Evolutionary conservation across 768 basidiomycete species (phyloP).

Genomic region (Tulasnella sp.): DNA sequence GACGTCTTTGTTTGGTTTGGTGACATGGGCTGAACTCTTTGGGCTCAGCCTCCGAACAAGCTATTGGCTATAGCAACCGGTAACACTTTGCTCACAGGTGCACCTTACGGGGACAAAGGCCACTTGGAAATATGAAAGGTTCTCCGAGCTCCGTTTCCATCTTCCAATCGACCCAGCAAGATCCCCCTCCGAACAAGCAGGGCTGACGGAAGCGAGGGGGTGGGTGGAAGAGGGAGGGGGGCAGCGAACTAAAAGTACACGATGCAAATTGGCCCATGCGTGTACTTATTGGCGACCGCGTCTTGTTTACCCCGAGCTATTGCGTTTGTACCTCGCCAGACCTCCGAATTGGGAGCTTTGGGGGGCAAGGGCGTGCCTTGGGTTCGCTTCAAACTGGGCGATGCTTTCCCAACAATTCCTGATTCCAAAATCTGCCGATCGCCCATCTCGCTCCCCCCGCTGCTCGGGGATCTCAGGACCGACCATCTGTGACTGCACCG

Average conservation of each 20-base stretch:
- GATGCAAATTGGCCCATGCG: background rate
- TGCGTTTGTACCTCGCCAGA: background rate
- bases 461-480: slow-evolving; percentile 5
- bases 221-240: background rate
- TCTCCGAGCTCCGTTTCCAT: slow-evolving; percentile 11
- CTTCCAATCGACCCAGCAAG: slow-evolving; percentile 14
- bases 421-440: background rate
- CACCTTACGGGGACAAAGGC: slow-evolving; percentile 14
- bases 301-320: background rate
- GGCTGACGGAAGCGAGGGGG: slow-evolving; percentile 6
- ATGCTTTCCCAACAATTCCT: background rate
- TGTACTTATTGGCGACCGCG: background rate
- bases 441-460: background rate
- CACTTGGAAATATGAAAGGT: background rate
- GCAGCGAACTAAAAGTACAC: background rate
- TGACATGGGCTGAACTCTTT: background rate
- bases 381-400: background rate
- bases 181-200: background rate
- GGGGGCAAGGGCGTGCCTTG: background rate
- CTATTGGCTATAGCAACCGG: background rate
- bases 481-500: background rate
- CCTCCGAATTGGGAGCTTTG: background rate
- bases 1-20: background rate
- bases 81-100: background rate
- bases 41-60: slow-evolving; percentile 10